phyloP scores from a whole-genome alignment of 1,284 basidiomycete species.

The Porogramme epimiltina region DNA sequence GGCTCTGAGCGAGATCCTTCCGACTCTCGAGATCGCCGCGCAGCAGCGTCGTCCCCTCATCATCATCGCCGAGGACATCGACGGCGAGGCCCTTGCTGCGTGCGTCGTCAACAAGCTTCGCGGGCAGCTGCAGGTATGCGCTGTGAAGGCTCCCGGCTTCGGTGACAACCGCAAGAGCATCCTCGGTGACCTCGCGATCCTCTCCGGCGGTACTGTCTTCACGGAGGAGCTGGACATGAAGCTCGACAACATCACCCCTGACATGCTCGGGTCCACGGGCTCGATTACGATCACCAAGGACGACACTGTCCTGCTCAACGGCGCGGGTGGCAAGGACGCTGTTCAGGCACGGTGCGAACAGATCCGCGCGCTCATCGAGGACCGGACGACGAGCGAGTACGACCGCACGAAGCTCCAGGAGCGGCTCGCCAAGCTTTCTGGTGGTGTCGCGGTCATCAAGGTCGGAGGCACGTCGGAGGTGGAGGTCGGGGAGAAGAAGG shows the following conservation, averaged over 20 bases:
- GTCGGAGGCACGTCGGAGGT: slow-evolving; percentile 95
- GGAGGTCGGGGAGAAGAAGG: slow-evolving; percentile 99
- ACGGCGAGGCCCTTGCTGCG: slow-evolving; percentile 96
- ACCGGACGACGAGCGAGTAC: slow-evolving; percentile 88
- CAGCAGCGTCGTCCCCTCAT: slow-evolving; percentile 90
- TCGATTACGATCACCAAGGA: slow-evolving; percentile 97
- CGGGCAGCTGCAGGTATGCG: slow-evolving; percentile 90
- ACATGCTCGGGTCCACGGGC: slow-evolving; percentile 92
- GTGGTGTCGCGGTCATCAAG: slow-evolving; percentile 98
- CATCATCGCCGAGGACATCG: slow-evolving; percentile 97
- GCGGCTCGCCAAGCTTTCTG: slow-evolving; percentile 92
- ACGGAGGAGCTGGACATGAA: slow-evolving; percentile 98
- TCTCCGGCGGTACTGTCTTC: slow-evolving; percentile 97
- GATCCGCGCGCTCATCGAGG: slow-evolving; percentile 84
- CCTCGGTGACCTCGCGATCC: slow-evolving; percentile 95
- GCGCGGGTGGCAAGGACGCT: slow-evolving; percentile 84
- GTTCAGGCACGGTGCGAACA: slow-evolving; percentile 94
- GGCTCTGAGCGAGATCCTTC: slow-evolving; percentile 92
- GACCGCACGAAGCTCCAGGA: slow-evolving; percentile 97
- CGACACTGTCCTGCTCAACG: slow-evolving; percentile 96
- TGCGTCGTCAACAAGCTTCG: slow-evolving; percentile 99
- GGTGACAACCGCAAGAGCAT: slow-evolving; percentile 99
- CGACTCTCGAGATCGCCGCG: slow-evolving; percentile 90
- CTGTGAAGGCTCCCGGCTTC: slow-evolving; percentile 97
- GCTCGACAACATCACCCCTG: slow-evolving; percentile 88